A percentile compares a stretch with the other conserved stretches of the same genome.
Evolutionary conservation across 306 rosid species (phyloP).

Genomic region (Potentilla sterilis): DNA sequence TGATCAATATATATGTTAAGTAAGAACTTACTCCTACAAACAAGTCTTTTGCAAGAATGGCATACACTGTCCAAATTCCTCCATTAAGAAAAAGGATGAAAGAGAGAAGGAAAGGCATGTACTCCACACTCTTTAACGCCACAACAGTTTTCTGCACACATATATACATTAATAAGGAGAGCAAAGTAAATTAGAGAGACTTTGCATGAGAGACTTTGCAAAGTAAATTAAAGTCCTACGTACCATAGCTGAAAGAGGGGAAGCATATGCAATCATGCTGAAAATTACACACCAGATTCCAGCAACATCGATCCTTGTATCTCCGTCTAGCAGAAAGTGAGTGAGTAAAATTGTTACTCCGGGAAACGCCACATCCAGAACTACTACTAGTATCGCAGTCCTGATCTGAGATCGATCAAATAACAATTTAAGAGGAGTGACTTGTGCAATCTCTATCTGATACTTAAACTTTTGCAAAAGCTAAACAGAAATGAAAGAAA

Average conservation of each 20-base stretch:
- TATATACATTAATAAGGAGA: neutral
- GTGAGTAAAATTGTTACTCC: constrained; percentile 28
- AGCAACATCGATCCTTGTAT: constrained; percentile 27
- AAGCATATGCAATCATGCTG: constrained; percentile 39
- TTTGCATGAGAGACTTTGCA: no score
- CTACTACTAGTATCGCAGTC: constrained; percentile 31
- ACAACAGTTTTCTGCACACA: constrained; percentile 30
- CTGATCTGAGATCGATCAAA: constrained; percentile 14
- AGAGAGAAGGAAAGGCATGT: constrained; percentile 38
- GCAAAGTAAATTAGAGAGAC: no score
- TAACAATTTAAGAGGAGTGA: neutral
- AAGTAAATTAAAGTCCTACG: no score
- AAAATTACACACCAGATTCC: constrained; percentile 24
- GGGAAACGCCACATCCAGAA: constrained; percentile 29
- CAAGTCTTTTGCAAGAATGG: constrained; percentile 31
- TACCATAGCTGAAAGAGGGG: constrained; percentile 41
- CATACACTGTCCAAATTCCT: constrained; percentile 35
- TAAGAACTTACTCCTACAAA: constrained; percentile 37
- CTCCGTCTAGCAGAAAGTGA: constrained; percentile 25
- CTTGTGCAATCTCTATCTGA: neutral
- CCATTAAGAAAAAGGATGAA: constrained; percentile 33
- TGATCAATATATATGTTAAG: no score
- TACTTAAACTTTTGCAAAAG: neutral
- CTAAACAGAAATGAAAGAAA: neutral
- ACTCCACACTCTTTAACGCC: constrained; percentile 32